Evolutionary conservation across 805 yeast species (phyloP).

Genomic region (Candida vaughaniae): DNA sequence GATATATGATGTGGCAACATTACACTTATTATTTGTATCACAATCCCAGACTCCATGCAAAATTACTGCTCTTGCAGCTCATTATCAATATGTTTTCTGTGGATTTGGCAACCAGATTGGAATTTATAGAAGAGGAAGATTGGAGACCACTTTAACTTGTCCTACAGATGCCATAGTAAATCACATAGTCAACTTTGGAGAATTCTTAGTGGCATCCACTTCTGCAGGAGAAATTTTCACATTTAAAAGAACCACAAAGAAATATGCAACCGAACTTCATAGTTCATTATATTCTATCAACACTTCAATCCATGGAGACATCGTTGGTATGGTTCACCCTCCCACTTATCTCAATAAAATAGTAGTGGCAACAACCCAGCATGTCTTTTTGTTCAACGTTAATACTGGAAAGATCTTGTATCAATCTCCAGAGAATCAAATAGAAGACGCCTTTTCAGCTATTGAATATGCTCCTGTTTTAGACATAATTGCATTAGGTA

Average conservation of each 20-base stretch:
- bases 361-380: conserved; percentile 71
- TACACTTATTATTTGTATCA: conserved; percentile 84
- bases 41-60: conserved; percentile 68
- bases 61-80: conserved; percentile 73
- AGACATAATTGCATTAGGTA: conserved; percentile 79
- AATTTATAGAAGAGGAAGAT: conserved; percentile 76
- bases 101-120: conserved; percentile 72
- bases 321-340: conserved; percentile 72
- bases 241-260: conserved; percentile 49
- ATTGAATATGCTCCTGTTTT: conserved; percentile 83
- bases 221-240: conserved; percentile 46
- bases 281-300: conserved; percentile 54
- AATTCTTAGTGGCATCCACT: conserved; percentile 60
- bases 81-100: conserved; percentile 80
- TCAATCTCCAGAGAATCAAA: conserved; percentile 48
- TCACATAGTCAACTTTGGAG: conserved; percentile 70
- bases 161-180: conserved; percentile 41
- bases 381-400: conserved; percentile 65
- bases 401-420: conserved; percentile 72
- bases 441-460: conserved; percentile 55
- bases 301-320: conserved; percentile 64
- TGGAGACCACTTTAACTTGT: conserved; percentile 45
- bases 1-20: conserved; percentile 85
- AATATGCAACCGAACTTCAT: conserved; percentile 62
- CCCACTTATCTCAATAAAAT: conserved; percentile 92